Conservation (phyloP, 345 rosid genomes). For the Raphanus raphanistrum region DNA sequence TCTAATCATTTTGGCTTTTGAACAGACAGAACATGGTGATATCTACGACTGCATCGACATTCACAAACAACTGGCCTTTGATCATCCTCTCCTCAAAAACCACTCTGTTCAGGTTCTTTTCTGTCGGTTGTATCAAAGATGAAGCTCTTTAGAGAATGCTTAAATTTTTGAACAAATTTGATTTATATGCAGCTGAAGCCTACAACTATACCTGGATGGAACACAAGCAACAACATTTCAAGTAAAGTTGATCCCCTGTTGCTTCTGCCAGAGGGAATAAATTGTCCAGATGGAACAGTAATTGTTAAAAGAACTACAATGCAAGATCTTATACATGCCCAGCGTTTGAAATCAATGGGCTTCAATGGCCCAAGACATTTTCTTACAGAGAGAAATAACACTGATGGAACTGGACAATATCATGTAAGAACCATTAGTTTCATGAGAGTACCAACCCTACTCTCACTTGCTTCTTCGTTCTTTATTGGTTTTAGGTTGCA, state of each 20-base stretch:
- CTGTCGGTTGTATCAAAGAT: background rate
- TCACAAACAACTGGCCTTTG: conserved; percentile 40
- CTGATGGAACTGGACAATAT: conserved; percentile 24
- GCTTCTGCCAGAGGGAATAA: conserved; percentile 5
- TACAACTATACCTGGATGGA: conserved; percentile 14
- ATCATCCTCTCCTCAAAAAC: conserved; percentile 31
- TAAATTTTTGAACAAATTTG: background rate
- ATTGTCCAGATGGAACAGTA: conserved; percentile 30
- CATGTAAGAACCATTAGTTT: conserved; percentile 14
- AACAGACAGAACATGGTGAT: conserved; percentile 34
- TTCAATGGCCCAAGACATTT: conserved; percentile 8
- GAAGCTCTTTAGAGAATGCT: background rate
- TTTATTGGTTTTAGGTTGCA: conserved; percentile 21
- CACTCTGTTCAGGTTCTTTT: conserved; percentile 37
- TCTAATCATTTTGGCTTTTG: background rate
- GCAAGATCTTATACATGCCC: conserved; percentile 15
- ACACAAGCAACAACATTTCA: conserved; percentile 1
- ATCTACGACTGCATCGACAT: conserved; percentile 42
- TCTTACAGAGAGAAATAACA: background rate
- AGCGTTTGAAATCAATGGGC: conserved; percentile 19
- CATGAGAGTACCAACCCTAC: background rate
- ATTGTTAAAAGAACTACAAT: conserved; percentile 28
- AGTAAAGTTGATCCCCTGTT: background rate
- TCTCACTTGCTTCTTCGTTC: background rate
- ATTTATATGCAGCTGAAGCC: conserved; percentile 20